A percentile compares a stretch with the other conserved stretches of the same genome.
Conservation (phyloP, 1,139 yeast genomes). For the Nakaseomyces kungkrabaensis region DNA sequence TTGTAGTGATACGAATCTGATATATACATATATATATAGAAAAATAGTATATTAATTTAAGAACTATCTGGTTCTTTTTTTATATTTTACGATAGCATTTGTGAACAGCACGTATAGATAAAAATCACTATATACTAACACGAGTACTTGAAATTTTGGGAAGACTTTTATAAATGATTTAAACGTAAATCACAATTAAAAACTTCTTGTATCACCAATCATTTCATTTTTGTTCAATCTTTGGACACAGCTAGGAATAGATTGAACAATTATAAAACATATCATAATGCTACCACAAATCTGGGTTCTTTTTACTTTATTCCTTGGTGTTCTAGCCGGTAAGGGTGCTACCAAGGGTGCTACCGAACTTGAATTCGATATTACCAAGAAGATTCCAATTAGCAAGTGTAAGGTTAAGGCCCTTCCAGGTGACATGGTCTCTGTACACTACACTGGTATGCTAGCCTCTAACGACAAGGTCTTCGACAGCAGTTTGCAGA, state of each 20-base stretch:
- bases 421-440: constrained; percentile 50
- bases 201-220: no score
- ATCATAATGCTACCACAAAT: constrained; percentile 1
- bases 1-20: neutral
- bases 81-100: no score
- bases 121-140: no score
- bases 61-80: no score
- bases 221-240: neutral
- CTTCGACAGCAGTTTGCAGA: constrained; percentile 62
- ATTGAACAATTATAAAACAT: neutral
- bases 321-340: constrained; percentile 14
- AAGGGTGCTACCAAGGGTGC: constrained; percentile 8
- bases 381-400: constrained; percentile 38
- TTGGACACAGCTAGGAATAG: neutral
- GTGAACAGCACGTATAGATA: no score
- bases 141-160: no score
- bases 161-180: no score
- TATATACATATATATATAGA: no score
- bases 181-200: no score
- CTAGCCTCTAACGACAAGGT: constrained; percentile 52
- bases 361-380: constrained; percentile 30
- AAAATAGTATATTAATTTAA: no score
- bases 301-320: constrained; percentile 6
- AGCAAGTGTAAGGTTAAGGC: constrained; percentile 48
- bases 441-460: constrained; percentile 68